A percentile compares a stretch with the other conserved stretches of the same genome.
These are phyloP conservation scores for Rhizophagus sp. DNA, from an alignment of 192 early-diverging fungal genomes.

Conservation along the genomic window DNA sequence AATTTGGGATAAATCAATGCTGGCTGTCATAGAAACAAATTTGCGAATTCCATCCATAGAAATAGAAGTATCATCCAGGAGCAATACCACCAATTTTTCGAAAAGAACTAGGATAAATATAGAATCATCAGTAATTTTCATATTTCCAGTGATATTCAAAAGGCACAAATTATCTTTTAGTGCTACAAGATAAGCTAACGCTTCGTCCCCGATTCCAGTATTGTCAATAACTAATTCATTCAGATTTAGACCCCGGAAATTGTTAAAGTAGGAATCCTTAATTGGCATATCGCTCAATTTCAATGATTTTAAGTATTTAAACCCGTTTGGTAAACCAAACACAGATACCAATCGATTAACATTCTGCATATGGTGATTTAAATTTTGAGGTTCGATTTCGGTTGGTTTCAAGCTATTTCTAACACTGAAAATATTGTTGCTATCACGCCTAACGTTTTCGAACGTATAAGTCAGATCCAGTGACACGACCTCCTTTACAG, in stretches of 20 bases:
- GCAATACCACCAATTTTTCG: neutral
- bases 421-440: too few species aligned
- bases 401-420: neutral
- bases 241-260: neutral
- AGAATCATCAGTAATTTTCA: neutral
- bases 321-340: neutral
- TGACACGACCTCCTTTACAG: neutral
- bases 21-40: neutral
- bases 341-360: neutral
- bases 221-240: conserved; percentile 3
- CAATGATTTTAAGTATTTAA: neutral
- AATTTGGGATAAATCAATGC: neutral
- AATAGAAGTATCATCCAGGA: neutral
- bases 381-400: too few species aligned
- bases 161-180: neutral
- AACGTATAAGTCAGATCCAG: neutral
- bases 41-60: conserved; percentile 16
- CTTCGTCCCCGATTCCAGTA: neutral
- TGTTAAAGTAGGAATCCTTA: conserved; percentile 3
- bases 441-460: neutral
- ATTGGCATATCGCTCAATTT: neutral
- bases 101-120: neutral
- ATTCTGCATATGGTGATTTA: neutral
- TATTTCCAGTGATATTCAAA: neutral
- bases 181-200: neutral